phyloP scores from a whole-genome alignment of 1,284 basidiomycete species.

The Fomitopsis palustris region DNA sequence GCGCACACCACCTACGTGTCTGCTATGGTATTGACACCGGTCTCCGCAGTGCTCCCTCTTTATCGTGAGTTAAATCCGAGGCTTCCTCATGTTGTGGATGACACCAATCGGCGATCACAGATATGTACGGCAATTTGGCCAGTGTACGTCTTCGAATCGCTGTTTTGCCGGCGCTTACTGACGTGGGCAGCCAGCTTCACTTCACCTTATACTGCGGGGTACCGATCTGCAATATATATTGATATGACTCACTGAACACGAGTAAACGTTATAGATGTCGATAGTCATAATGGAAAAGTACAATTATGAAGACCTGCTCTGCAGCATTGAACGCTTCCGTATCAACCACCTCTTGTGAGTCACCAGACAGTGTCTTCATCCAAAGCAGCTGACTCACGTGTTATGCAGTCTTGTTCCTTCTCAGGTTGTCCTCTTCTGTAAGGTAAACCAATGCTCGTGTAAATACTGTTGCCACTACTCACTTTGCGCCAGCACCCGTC shows the following conservation, averaged over 20 bases:
- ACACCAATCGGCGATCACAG: slow-evolving; percentile 29
- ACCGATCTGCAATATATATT: no score
- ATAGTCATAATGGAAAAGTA: slow-evolving; percentile 73
- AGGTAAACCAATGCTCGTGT: slow-evolving; percentile 47
- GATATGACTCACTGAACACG: no score
- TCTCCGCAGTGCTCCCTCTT: slow-evolving; percentile 23
- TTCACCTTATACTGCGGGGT: slow-evolving; percentile 5
- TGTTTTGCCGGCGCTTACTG: neutral
- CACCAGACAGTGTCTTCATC: neutral
- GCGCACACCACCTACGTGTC: no score
- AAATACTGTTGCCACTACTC: no score
- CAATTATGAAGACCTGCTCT: slow-evolving; percentile 58
- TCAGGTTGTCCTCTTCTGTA: slow-evolving; percentile 51
- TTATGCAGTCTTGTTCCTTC: slow-evolving; percentile 17
- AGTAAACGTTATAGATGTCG: slow-evolving; percentile 7
- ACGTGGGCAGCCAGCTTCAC: slow-evolving; percentile 3
- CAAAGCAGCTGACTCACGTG: slow-evolving; percentile 12
- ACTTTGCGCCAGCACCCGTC: slow-evolving; percentile 75
- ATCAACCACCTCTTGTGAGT: slow-evolving; percentile 64
- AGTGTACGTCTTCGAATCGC: slow-evolving; percentile 19
- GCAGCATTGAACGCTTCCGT: slow-evolving; percentile 61
- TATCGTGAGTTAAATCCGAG: slow-evolving; percentile 20
- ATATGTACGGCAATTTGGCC: slow-evolving; percentile 67
- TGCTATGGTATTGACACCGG: neutral
- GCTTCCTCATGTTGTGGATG: neutral